Evolutionary conservation across 108 stramenopile species (phyloP), one percentile per base, ranked within the genome.

Genomic region (Skeletonema grethae): DNA sequence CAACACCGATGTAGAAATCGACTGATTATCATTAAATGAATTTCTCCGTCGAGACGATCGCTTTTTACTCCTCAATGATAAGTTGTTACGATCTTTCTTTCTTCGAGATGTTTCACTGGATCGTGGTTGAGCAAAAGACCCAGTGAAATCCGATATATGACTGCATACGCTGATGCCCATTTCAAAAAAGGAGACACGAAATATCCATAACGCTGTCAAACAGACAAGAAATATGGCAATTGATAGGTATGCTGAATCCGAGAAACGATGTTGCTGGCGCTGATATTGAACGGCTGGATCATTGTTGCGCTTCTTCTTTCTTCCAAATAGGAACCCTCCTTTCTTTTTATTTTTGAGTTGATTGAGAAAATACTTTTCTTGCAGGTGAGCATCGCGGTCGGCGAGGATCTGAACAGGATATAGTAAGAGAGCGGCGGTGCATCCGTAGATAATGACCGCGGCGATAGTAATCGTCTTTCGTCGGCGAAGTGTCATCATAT

Each of bases 271-370:
- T 9, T 20, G 50, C 22, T 53, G 50, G 20, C 50, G 50, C 50
- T 53, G 50, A 53, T 53, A 53, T 53, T 53, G 50, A 53, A 53
- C 22, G 50, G 50, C 50, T 53, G 50, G 50, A 53, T 53, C 50
- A 53, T 24, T 53, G 22, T 53, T 53, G 9, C 8, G 15, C 22
- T 53, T 20, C 50, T 53, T 53, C 22, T 24, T 53, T 53, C 50
- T 53, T 9, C 50, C 50, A 8, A 53, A 53, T 7, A 53, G 50
- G 22, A 53, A 20, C 7, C 50, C 50, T 24, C 22, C 3, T 18
- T 48, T 53, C 50, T 53, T 53, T 53, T 53, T 53, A 1, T 9
- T 20, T n/a, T 53, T 24, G 50, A 53, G 50, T 53, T 53, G 50
- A 53, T 53, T 7, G 8, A 53, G 15, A 22, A 53, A 22, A 53